phyloP scores from a whole-genome alignment of 2,329 filamentous ascomycete species.

The Chalaropsis ovoidea region DNA sequence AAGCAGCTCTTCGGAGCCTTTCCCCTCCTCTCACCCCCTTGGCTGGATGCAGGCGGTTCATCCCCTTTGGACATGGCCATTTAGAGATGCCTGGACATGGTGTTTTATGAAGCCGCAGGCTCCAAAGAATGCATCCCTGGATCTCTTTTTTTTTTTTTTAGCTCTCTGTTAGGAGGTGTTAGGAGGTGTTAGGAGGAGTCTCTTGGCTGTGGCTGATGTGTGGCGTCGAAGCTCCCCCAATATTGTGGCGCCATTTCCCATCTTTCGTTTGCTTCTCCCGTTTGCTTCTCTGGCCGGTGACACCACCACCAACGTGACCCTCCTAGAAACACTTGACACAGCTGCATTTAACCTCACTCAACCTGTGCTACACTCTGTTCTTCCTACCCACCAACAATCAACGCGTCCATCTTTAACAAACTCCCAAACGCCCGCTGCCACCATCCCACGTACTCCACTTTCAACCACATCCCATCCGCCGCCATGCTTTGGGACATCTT shows the following conservation, averaged over 20 bases:
- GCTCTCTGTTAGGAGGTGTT: not conserved
- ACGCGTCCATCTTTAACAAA: not conserved
- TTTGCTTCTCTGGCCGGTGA: too few species aligned
- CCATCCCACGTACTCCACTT: not conserved
- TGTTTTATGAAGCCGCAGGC: not conserved
- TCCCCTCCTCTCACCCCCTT: not conserved
- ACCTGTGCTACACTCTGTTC: too few species aligned
- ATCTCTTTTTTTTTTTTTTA: not conserved
- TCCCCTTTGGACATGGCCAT: not conserved
- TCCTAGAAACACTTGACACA: too few species aligned
- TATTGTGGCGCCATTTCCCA: too few species aligned
- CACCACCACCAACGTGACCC: too few species aligned
- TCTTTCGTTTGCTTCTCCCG: too few species aligned
- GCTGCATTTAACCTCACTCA: too few species aligned
- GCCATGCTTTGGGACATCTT: conserved; percentile 24
- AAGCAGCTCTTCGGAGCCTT: not conserved
- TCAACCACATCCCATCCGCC: not conserved
- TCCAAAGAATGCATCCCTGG: not conserved
- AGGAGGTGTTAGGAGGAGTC: too few species aligned
- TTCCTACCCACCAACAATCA: not conserved
- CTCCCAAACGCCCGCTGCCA: not conserved
- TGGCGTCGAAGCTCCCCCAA: not conserved
- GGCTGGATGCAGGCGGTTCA: not conserved
- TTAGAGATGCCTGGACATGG: not conserved
- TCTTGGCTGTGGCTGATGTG: not conserved